phyloP scores from a whole-genome alignment of 192 early-diverging fungal genomes.

The Kappamyces sp. region DNA sequence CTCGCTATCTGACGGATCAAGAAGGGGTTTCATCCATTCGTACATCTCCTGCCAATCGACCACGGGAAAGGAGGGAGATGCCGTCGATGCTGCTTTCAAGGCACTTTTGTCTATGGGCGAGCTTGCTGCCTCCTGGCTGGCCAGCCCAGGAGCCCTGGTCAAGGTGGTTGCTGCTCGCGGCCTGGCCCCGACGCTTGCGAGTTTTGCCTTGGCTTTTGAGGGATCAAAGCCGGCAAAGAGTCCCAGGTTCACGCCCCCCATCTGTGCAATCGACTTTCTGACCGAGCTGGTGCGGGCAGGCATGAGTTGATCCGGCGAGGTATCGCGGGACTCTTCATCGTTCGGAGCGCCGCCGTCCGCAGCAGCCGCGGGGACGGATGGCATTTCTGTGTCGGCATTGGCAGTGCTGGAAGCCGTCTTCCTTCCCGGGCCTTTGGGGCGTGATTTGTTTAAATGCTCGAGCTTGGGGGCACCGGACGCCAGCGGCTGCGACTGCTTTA shows the following conservation, averaged over 20 bases:
- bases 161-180: slow-evolving; percentile 7
- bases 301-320: background rate
- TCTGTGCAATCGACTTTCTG: slow-evolving; percentile 3
- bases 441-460: no score
- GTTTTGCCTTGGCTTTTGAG: background rate
- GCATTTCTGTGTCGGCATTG: no score
- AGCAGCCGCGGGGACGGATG: background rate
- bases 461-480: no score
- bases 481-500: no score
- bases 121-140: background rate
- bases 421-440: no score
- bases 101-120: background rate
- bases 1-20: background rate
- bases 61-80: slow-evolving; percentile 1
- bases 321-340: background rate
- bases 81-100: background rate
- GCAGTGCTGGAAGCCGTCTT: no score
- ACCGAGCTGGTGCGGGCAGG: background rate
- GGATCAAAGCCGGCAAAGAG: slow-evolving; percentile 12
- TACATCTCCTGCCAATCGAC: background rate
- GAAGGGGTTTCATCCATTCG: slow-evolving; percentile 1
- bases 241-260: background rate
- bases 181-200: background rate
- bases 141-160: background rate
- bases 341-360: background rate